phyloP scores from a whole-genome alignment of 1,284 basidiomycete species.

The Sanguinoderma infundibulare region DNA sequence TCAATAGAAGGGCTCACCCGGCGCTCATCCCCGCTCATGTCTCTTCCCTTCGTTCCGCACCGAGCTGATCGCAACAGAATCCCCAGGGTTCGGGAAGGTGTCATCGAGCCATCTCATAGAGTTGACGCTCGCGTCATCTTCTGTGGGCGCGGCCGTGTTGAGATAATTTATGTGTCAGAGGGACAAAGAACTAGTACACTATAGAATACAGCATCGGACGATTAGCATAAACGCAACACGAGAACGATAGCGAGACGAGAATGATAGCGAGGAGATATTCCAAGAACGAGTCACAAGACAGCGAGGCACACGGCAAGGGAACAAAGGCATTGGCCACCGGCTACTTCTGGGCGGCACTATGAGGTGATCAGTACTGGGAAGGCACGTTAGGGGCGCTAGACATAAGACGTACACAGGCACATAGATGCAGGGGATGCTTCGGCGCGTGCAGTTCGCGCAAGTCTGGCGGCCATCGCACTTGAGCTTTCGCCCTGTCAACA shows the following conservation, averaged over 20 bases:
- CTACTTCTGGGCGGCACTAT: conserved; percentile 16
- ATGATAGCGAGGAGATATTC: conserved; percentile 1
- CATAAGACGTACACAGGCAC: conserved; percentile 34
- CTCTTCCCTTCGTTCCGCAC: conserved; percentile 4
- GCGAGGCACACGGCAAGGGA: conserved; percentile 13
- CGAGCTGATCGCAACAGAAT: conserved; percentile 21
- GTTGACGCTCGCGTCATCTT: conserved; percentile 13
- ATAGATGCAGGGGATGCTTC: conserved; percentile 35
- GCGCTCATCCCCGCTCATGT: neutral
- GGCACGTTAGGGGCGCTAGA: neutral
- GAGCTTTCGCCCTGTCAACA: conserved; percentile 33
- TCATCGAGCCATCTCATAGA: neutral
- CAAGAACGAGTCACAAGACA: conserved; percentile 5
- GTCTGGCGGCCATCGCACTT: conserved; percentile 39
- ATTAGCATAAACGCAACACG: no score
- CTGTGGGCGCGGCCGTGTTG: neutral
- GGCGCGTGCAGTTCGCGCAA: conserved; percentile 37
- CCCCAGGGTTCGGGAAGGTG: neutral
- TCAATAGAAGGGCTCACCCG: conserved; percentile 12
- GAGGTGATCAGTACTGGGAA: conserved; percentile 1
- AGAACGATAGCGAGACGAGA: conserved; percentile 7
- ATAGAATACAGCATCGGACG: conserved; percentile 14
- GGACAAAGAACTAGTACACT: conserved; percentile 11
- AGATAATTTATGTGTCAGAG: conserved; percentile 21
- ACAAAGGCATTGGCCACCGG: neutral